These are phyloP conservation scores for Rubia tinctorum DNA, from an alignment of 305 asterid genomes.

Conservation along the genomic window DNA sequence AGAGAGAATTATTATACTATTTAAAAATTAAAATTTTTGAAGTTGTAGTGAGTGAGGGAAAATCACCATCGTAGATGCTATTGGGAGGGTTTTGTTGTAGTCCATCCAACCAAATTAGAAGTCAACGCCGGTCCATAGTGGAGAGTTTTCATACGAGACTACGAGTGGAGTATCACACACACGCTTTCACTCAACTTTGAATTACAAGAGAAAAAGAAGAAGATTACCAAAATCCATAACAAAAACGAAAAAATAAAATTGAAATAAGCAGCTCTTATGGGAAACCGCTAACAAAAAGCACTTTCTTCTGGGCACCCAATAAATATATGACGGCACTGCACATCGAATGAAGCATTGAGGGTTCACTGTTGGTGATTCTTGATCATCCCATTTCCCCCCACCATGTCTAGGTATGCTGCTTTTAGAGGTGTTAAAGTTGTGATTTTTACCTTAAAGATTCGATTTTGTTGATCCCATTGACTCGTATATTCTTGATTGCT, in stretches of 20 bases:
- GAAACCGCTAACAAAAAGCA: slow-evolving; percentile 1
- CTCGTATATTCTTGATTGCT: neutral
- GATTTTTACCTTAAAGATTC: slow-evolving; percentile 9
- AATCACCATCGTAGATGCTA: too few relatives aligned
- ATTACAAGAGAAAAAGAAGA: too few relatives aligned
- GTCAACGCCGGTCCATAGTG: neutral
- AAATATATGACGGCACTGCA: neutral
- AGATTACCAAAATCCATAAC: neutral
- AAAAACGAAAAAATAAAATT: neutral
- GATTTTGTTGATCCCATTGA: slow-evolving; percentile 13
- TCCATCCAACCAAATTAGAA: neutral
- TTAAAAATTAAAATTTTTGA: too few relatives aligned
- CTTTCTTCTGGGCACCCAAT: neutral
- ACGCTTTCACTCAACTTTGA: neutral
- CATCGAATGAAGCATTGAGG: slow-evolving; percentile 5
- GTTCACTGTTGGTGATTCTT: slow-evolving; percentile 3
- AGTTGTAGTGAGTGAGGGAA: too few relatives aligned
- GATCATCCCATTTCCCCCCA: slow-evolving; percentile 12
- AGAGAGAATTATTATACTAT: too few relatives aligned
- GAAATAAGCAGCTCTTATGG: neutral
- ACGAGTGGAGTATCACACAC: neutral
- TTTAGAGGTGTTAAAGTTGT: neutral
- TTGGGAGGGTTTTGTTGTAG: too few relatives aligned
- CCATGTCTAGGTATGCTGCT: slow-evolving; percentile 23
- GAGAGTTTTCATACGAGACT: neutral